A percentile compares a stretch with the other conserved stretches of the same genome.
Evolutionary conservation across 176 grass and related monocot genomes (phyloP).

Genomic region (Oryza glumipatula): DNA sequence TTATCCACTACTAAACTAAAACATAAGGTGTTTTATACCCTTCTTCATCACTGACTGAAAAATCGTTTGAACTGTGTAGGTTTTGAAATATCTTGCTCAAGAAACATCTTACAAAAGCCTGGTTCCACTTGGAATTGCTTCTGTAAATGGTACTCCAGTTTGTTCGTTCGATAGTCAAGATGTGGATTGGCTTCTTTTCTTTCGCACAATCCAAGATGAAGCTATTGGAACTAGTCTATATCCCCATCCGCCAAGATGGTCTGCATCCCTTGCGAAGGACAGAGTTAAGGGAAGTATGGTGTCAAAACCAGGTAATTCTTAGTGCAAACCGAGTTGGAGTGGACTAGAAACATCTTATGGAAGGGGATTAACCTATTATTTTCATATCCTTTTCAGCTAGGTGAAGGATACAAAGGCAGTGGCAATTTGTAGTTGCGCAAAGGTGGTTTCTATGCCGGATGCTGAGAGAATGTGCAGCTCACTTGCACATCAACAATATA

Average conservation of each 20-base stretch:
- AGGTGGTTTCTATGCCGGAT: not conserved
- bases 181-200: slow-evolving; percentile 72
- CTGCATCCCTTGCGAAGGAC: slow-evolving; percentile 45
- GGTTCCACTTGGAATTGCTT: slow-evolving; percentile 72
- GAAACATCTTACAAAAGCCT: slow-evolving; percentile 66
- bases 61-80: slow-evolving; percentile 46
- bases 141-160: slow-evolving; percentile 65
- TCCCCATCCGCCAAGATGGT: slow-evolving; percentile 50
- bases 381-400: not conserved
- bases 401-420: not conserved
- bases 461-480: too few species aligned
- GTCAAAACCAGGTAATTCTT: slow-evolving; percentile 32
- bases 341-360: not conserved
- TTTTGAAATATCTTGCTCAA: slow-evolving; percentile 64
- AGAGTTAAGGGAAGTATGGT: slow-evolving; percentile 31
- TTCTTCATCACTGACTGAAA: not conserved
- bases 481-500: not conserved
- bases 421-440: not conserved
- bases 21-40: not conserved
- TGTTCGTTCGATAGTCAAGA: slow-evolving; percentile 69
- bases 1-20: not conserved
- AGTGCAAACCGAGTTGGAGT: slow-evolving; percentile 29
- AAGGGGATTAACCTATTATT: not conserved
- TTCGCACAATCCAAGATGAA: slow-evolving; percentile 49
- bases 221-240: slow-evolving; percentile 17